Conservation (phyloP, 2,329 filamentous ascomycete species). For the Neurospora sp. region DNA sequence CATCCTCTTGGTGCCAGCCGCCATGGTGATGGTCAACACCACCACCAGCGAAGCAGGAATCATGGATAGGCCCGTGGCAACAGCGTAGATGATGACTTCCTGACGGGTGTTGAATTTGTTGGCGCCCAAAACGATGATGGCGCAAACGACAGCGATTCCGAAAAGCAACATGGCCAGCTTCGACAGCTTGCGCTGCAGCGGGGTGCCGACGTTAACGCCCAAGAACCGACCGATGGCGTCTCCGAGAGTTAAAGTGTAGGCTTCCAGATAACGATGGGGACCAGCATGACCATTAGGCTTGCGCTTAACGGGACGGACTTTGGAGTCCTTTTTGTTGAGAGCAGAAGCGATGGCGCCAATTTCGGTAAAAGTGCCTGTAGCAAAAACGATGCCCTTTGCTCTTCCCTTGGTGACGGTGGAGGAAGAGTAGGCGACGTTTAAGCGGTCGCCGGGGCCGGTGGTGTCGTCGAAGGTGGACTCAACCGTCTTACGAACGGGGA, state of each 20-base stretch:
- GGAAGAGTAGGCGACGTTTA: slow-evolving; percentile 61
- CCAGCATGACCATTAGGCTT: slow-evolving; percentile 33
- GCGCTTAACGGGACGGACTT: slow-evolving; percentile 32
- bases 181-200: slow-evolving; percentile 56
- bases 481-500: slow-evolving; percentile 56
- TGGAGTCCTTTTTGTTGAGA: slow-evolving; percentile 40
- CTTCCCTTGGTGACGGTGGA: slow-evolving; percentile 62
- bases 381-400: slow-evolving; percentile 57
- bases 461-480: slow-evolving; percentile 36
- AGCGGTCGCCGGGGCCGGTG: slow-evolving; percentile 55
- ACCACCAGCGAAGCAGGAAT: slow-evolving; percentile 45
- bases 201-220: slow-evolving; percentile 47
- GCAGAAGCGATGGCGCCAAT: slow-evolving; percentile 45
- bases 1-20: slow-evolving; percentile 46
- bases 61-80: slow-evolving; percentile 40
- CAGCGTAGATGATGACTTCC: slow-evolving; percentile 34
- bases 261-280: slow-evolving; percentile 26
- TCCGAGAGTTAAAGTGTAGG: slow-evolving; percentile 21
- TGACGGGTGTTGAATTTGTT: slow-evolving; percentile 37
- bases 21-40: slow-evolving; percentile 56
- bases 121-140: slow-evolving; percentile 31
- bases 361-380: slow-evolving; percentile 52
- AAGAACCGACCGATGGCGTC: slow-evolving; percentile 26
- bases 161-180: slow-evolving; percentile 59
- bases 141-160: slow-evolving; percentile 38